Percentiles rank a stretch among this genome's conserved stretches.
Conservation (phyloP, 192 early-diverging fungal genomes). For the Umbelopsis sp. region DNA sequence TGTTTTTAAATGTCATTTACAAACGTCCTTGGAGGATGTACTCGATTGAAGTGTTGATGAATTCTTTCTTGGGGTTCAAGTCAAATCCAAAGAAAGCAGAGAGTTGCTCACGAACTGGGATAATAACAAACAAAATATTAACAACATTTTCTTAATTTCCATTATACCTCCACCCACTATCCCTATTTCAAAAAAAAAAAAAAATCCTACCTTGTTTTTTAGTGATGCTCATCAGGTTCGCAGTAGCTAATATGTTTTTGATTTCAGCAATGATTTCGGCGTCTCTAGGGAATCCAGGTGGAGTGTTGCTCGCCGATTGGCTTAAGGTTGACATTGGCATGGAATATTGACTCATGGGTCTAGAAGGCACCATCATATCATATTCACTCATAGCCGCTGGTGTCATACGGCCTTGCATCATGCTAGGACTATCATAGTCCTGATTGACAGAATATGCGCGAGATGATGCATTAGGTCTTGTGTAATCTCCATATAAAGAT, state of each 20-base stretch:
- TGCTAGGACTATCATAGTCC: conserved; percentile 15
- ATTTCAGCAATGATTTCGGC: conserved; percentile 70
- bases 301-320: not conserved
- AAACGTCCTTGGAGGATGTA: conserved; percentile 46
- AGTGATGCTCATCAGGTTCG: conserved; percentile 97
- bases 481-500: conserved; percentile 27
- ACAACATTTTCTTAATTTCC: conserved; percentile 43
- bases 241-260: conserved; percentile 79
- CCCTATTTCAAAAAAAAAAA: too few species aligned
- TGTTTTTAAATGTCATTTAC: conserved; percentile 24
- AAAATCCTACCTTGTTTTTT: conserved; percentile 82
- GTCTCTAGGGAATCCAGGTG: conserved; percentile 57
- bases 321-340: conserved; percentile 33
- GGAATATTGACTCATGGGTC: conserved; percentile 37
- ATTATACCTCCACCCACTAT: too few species aligned
- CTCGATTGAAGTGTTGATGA: conserved; percentile 90
- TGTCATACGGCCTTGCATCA: conserved; percentile 15
- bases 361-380: not conserved
- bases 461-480: conserved; percentile 1
- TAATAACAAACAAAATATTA: conserved; percentile 16
- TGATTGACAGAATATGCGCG: conserved; percentile 23
- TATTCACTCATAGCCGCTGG: conserved; percentile 9
- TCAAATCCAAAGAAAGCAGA: conserved; percentile 80
- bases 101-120: conserved; percentile 88
- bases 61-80: conserved; percentile 77